These are phyloP conservation scores for Pseudogymnoascus sp. DNA, from an alignment of 2,329 filamentous ascomycete genomes.

Conservation along the genomic window DNA sequence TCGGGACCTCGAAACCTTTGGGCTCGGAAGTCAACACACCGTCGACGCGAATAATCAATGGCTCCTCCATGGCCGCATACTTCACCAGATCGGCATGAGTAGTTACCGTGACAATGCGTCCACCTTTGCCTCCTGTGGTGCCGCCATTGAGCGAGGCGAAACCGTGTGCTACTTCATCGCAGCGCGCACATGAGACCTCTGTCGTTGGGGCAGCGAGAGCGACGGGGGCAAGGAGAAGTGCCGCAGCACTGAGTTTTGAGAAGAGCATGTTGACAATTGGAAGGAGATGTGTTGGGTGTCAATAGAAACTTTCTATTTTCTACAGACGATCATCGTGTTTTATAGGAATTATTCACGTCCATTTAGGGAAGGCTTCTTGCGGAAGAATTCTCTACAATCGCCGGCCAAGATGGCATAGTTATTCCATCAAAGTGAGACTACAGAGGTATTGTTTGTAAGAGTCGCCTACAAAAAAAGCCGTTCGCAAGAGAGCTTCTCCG, in stretches of 20 bases:
- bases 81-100: constrained; percentile 18
- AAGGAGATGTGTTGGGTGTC: background rate
- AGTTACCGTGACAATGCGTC: constrained; percentile 17
- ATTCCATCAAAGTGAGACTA: background rate
- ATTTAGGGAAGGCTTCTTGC: background rate
- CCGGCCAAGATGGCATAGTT: background rate
- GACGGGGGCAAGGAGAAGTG: background rate
- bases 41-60: constrained; percentile 18
- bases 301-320: background rate
- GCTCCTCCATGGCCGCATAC: constrained; percentile 18
- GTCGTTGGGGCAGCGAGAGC: background rate
- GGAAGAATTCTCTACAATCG: background rate
- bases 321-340: background rate
- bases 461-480: background rate
- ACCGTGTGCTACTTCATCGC: constrained; percentile 17
- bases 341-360: background rate
- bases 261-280: background rate
- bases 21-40: constrained; percentile 16
- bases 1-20: constrained; percentile 17
- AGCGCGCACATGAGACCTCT: background rate
- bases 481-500: background rate
- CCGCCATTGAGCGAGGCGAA: constrained; percentile 21
- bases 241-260: background rate
- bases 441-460: background rate
- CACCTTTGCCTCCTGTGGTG: constrained; percentile 19